Conservation (phyloP, 805 yeast genomes). For the Wickerhamomyces ciferrii region DNA sequence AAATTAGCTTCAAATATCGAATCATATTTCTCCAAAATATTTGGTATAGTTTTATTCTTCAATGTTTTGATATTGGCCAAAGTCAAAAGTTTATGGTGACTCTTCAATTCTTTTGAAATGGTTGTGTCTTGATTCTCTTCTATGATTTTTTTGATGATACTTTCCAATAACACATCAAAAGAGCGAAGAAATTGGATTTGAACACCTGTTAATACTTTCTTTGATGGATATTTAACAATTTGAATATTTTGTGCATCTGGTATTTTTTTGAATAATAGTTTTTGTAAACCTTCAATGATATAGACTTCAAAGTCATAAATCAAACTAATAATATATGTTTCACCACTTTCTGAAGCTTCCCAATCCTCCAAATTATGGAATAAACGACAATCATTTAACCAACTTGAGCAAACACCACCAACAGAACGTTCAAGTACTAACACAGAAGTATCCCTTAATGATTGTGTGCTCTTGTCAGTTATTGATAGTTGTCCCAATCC, state of each 20-base stretch:
- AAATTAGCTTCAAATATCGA: slow-evolving; percentile 40
- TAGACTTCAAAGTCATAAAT: slow-evolving; percentile 27
- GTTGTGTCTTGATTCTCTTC: slow-evolving; percentile 26
- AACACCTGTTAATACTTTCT: slow-evolving; percentile 29
- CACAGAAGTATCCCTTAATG: slow-evolving; percentile 29
- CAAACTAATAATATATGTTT: slow-evolving; percentile 31
- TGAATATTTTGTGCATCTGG: slow-evolving; percentile 30
- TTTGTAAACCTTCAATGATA: slow-evolving; percentile 27
- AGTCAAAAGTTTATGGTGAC: slow-evolving; percentile 43
- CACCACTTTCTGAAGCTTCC: slow-evolving; percentile 28
- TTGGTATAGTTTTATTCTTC: slow-evolving; percentile 40
- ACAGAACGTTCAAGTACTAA: slow-evolving; percentile 37
- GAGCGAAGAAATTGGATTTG: slow-evolving; percentile 36
- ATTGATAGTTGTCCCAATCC: slow-evolving; percentile 39
- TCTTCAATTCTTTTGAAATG: slow-evolving; percentile 23
- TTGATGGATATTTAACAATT: slow-evolving; percentile 30
- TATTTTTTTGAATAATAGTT: slow-evolving; percentile 26
- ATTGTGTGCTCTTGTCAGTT: slow-evolving; percentile 31
- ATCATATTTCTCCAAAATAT: slow-evolving; percentile 44
- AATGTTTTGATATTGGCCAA: slow-evolving; percentile 50
- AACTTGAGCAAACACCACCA: slow-evolving; percentile 42
- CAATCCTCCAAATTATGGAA: slow-evolving; percentile 35
- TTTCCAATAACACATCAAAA: slow-evolving; percentile 41
- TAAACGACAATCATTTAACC: slow-evolving; percentile 43
- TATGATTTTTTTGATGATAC: slow-evolving; percentile 34